Conservation (phyloP, 768 basidiomycete species). For the Termitomyces sp. region DNA sequence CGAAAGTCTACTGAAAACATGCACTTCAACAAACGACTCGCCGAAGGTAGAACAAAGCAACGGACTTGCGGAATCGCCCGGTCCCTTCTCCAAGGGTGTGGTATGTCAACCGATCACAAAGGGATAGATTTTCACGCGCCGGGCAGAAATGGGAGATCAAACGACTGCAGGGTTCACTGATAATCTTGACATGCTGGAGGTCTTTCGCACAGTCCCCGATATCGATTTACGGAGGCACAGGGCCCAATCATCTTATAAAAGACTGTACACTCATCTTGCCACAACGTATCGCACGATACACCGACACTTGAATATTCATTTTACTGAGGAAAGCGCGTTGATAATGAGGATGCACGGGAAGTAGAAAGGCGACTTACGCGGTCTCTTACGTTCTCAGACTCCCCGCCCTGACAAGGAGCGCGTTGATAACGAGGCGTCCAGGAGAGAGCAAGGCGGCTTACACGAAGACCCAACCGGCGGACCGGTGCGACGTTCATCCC, state of each 20-base stretch:
- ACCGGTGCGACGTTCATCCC: too few species aligned
- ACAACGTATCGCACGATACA: neutral
- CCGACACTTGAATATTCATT: neutral
- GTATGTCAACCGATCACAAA: neutral
- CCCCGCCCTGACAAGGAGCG: too few species aligned
- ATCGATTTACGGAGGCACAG: neutral
- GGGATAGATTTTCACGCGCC: too few species aligned
- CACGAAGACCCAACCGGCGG: neutral
- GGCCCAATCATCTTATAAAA: neutral
- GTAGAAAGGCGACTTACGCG: neutral
- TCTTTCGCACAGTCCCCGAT: neutral
- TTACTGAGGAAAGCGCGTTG: neutral
- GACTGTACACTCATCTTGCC: neutral
- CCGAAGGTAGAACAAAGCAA: too few species aligned
- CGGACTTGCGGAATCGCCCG: too few species aligned
- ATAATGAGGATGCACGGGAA: neutral
- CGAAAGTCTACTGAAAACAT: too few species aligned
- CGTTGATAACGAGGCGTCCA: neutral
- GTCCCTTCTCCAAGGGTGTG: too few species aligned
- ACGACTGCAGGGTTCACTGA: neutral
- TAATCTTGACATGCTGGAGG: too few species aligned
- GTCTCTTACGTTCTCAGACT: neutral
- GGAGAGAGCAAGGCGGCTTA: neutral
- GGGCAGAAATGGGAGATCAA: too few species aligned
- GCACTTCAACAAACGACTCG: too few species aligned